phyloP scores from a whole-genome alignment of 2,329 filamentous ascomycete species.

The Polychaeton citri region DNA sequence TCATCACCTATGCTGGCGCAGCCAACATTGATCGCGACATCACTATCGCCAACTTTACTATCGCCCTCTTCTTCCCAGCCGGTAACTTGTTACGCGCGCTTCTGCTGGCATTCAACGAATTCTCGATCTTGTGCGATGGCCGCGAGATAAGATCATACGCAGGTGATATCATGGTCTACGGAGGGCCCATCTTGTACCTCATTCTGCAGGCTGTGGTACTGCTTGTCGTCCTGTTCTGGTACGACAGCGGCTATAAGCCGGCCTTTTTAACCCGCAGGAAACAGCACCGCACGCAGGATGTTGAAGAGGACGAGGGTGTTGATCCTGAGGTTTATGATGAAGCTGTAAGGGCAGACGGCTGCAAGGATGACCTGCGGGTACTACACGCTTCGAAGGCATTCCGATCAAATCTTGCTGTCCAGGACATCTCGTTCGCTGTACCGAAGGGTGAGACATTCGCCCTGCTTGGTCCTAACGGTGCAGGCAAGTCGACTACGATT shows the following conservation, averaged over 20 bases:
- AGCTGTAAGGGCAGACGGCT: slow-evolving; percentile 27
- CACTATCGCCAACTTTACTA: slow-evolving; percentile 56
- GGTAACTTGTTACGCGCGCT: slow-evolving; percentile 59
- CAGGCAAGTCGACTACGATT: slow-evolving; percentile 80
- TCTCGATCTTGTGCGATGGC: slow-evolving; percentile 57
- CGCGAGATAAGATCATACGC: slow-evolving; percentile 52
- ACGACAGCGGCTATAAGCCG: slow-evolving; percentile 54
- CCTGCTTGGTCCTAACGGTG: slow-evolving; percentile 75
- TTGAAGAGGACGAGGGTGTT: slow-evolving; percentile 24
- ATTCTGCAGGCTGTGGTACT: slow-evolving; percentile 57
- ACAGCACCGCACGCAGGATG: slow-evolving; percentile 18
- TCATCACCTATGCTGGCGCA: slow-evolving; percentile 58
- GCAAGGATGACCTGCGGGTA: slow-evolving; percentile 56
- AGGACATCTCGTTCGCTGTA: slow-evolving; percentile 73
- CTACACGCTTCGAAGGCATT: slow-evolving; percentile 68
- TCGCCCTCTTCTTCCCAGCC: slow-evolving; percentile 60
- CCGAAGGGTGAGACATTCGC: slow-evolving; percentile 70
- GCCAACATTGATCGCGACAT: slow-evolving; percentile 55
- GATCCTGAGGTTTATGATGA: slow-evolving; percentile 48
- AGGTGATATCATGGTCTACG: slow-evolving; percentile 57
- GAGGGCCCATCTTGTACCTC: slow-evolving; percentile 71
- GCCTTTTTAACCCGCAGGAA: slow-evolving; percentile 41
- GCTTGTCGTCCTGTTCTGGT: slow-evolving; percentile 61
- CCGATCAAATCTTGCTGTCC: slow-evolving; percentile 58
- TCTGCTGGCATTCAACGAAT: slow-evolving; percentile 65